Percentiles rank a stretch among this genome's conserved stretches.
Evolutionary conservation across 2,329 filamentous ascomycete genomes (phyloP).

Genomic region (Fusarium nematophilum): DNA sequence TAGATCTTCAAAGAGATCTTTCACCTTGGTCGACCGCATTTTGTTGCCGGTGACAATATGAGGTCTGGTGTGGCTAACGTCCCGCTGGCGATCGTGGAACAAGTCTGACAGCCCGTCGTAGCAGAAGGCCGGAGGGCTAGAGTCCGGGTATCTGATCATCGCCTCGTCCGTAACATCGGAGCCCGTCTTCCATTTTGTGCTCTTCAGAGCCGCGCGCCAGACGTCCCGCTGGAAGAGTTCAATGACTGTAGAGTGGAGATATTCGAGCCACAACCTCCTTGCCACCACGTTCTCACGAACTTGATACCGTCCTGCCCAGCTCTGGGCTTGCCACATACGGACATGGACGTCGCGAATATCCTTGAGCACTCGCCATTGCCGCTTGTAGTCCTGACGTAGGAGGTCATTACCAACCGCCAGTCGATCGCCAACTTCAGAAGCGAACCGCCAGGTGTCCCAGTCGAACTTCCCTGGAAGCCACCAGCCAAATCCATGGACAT

Average conservation of each 20-base stretch:
- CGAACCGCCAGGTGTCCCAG: constrained; percentile 6
- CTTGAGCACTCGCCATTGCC: neutral
- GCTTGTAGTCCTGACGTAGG: neutral
- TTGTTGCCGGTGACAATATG: neutral
- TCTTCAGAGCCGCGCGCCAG: neutral
- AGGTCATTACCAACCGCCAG: neutral
- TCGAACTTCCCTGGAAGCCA: neutral
- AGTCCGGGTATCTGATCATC: neutral
- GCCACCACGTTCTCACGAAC: neutral
- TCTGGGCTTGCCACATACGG: neutral
- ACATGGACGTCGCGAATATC: constrained; percentile 1
- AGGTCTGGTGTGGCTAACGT: neutral
- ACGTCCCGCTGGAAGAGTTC: neutral
- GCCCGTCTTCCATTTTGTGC: neutral
- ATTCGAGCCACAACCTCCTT: neutral
- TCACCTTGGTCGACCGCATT: neutral
- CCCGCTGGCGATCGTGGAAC: neutral
- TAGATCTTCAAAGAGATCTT: neutral
- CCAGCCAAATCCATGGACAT: too few species aligned
- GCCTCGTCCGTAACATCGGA: neutral
- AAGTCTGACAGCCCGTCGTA: neutral
- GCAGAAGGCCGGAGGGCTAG: neutral
- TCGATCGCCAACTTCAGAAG: neutral
- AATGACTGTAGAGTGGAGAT: neutral
- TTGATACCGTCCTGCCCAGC: neutral